A percentile compares a stretch with the other conserved stretches of the same genome.
These are phyloP conservation scores for Kluyveromyces wickerhamii DNA, from an alignment of 805 yeast genomes.

Conservation along the genomic window DNA sequence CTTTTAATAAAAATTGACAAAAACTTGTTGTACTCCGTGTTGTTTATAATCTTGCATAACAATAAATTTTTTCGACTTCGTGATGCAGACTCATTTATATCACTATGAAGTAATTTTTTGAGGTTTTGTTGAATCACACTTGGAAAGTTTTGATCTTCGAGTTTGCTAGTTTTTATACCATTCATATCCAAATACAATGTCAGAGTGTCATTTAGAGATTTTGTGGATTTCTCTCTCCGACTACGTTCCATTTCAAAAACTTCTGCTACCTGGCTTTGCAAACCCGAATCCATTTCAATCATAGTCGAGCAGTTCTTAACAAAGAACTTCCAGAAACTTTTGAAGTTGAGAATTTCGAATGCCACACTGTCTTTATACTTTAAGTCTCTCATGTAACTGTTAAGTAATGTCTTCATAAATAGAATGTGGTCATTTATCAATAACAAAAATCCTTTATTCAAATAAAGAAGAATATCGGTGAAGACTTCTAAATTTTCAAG, in stretches of 20 bases:
- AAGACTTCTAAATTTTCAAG: conserved; percentile 23
- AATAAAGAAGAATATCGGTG: conserved; percentile 24
- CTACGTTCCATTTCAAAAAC: conserved; percentile 26
- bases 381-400: conserved; percentile 20
- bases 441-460: conserved; percentile 29
- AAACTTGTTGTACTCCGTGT: conserved; percentile 25
- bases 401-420: conserved; percentile 25
- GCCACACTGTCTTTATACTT: conserved; percentile 17
- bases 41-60: conserved; percentile 16
- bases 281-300: conserved; percentile 23
- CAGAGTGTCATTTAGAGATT: conserved; percentile 12
- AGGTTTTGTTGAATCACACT: conserved; percentile 26
- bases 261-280: conserved; percentile 19
- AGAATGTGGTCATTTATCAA: conserved; percentile 33
- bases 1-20: conserved; percentile 27
- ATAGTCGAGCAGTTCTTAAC: conserved; percentile 23
- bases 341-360: conserved; percentile 20
- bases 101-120: conserved; percentile 13
- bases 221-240: conserved; percentile 17
- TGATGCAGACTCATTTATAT: conserved; percentile 2
- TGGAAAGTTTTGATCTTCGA: conserved; percentile 15
- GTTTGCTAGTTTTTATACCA: conserved; percentile 5
- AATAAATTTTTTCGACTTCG: conserved; percentile 16
- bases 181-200: conserved; percentile 12
- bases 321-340: conserved; percentile 30